phyloP scores from a whole-genome alignment of 371 early-diverging fungal species.

The Syncephalastrum sp. region DNA sequence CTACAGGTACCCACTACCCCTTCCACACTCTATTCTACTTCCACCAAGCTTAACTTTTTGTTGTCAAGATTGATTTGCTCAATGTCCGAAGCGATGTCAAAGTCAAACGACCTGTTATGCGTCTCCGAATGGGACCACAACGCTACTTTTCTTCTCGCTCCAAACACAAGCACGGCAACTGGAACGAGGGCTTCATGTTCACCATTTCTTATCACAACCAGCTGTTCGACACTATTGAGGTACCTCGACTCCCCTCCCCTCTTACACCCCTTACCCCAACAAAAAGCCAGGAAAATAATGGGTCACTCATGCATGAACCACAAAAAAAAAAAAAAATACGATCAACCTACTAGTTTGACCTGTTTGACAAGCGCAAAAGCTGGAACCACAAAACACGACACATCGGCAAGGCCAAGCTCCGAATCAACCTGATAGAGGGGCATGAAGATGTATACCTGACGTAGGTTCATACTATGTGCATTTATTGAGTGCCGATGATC shows the following conservation, averaged over 20 bases:
- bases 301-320: no score
- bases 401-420: constrained; percentile 45
- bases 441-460: constrained; percentile 48
- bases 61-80: constrained; percentile 33
- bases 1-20: constrained; percentile 22
- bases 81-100: constrained; percentile 32
- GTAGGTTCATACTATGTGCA: constrained; percentile 16
- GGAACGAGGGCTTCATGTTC: constrained; percentile 79
- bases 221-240: constrained; percentile 69
- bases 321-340: not conserved
- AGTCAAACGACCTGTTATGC: constrained; percentile 30
- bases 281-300: no score
- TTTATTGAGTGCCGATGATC: no score
- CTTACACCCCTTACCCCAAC: not conserved
- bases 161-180: constrained; percentile 52
- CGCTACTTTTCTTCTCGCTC: constrained; percentile 34
- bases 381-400: constrained; percentile 39
- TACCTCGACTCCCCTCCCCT: constrained; percentile 15
- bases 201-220: constrained; percentile 73
- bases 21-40: no score
- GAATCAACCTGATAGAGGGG: constrained; percentile 31
- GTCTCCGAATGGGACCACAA: constrained; percentile 36
- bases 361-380: constrained; percentile 40
- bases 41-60: not conserved
- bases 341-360: constrained; percentile 33